Base-by-base conservation (phyloP, 371 early-diverging fungal species). In the Mortierella sp. region DNA sequence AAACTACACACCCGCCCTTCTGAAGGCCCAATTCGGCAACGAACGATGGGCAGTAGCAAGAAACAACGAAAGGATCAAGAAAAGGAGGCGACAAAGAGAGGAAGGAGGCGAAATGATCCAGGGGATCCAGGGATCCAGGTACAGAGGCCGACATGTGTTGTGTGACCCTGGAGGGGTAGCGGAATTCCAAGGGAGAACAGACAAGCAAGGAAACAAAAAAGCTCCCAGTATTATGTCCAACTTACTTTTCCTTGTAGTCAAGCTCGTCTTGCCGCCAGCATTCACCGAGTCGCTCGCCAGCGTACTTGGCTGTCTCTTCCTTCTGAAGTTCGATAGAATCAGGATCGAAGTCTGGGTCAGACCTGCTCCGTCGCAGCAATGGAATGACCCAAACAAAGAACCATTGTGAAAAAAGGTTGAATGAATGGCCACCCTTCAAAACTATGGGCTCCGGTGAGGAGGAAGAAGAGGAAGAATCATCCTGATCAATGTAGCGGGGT, bases 321-420 rank as follows among this genome's bases (percentile, higher is more conserved):
- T 64, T 51, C 41, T 81, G 76, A 30, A 84, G 60, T 52, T 63
- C 53, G 82, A 76, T 56, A 43, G 72, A 52, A 72, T 69, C 65
- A 73, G 79, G 52, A 67, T 73, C 58, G 78, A 79, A 70, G 76
- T 83, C 59, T 47, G 76, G 63, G 69, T 79, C 56, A 50, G 66
- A 60, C 53, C 64, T 61, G n/a, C 64, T 42, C 24, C 69, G 60
- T 34, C 57, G 64, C 17, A 89, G 62, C 28, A 89, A 79, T 1
- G 80, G 59, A 47, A 86, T 72, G 15, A 85, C 82, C 88, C 89
- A 89, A 4, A 82, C 47, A 46, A 86, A 84, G 60, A 88, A 79
- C 61, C 86, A 80, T 41, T 75, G 76, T 4, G 84, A 84, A 23
- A 84, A 15, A 39, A 81, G 49, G 56, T 83, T 83, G 49, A 56